Evolutionary conservation across 495 filamentous ascomycete species (phyloP).

Genomic region (Annulohypoxylon nitens): DNA sequence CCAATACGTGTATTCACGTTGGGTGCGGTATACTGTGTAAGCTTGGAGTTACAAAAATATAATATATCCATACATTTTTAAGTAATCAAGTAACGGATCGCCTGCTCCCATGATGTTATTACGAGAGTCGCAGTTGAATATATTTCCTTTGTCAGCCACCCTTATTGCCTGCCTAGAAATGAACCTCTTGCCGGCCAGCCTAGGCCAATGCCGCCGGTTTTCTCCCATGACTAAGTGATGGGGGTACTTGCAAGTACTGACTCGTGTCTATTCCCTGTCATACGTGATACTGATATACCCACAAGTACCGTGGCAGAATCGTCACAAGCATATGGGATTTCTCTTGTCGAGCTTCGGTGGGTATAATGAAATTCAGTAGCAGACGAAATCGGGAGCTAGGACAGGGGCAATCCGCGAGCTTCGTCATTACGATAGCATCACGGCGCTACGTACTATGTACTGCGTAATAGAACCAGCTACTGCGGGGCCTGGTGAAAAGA

Average conservation of each 20-base stretch:
- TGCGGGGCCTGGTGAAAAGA: conserved; percentile 36
- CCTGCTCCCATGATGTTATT: neutral
- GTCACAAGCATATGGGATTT: conserved; percentile 28
- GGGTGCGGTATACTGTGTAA: neutral
- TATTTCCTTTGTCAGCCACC: conserved; percentile 15
- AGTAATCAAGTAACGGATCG: neutral
- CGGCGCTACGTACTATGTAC: conserved; percentile 39
- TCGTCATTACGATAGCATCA: conserved; percentile 46
- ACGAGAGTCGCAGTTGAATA: neutral
- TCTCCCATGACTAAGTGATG: conserved; percentile 35
- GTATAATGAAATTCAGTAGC: conserved; percentile 11
- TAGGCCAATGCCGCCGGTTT: conserved; percentile 43
- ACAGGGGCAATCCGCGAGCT: conserved; percentile 32
- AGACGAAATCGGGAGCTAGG: conserved; percentile 12
- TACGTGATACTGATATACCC: conserved; percentile 41
- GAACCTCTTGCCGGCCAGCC: conserved; percentile 30
- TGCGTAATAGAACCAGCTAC: conserved; percentile 28
- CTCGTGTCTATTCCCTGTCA: conserved; percentile 43
- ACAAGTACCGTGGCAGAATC: conserved; percentile 30
- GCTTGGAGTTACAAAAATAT: neutral
- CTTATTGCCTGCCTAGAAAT: conserved; percentile 41
- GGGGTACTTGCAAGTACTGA: conserved; percentile 35
- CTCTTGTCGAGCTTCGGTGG: conserved; percentile 36
- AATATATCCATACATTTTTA: neutral
- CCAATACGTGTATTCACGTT: neutral